Conservation (phyloP, 164 flowering plant species). For the Brasenia schreberi region DNA sequence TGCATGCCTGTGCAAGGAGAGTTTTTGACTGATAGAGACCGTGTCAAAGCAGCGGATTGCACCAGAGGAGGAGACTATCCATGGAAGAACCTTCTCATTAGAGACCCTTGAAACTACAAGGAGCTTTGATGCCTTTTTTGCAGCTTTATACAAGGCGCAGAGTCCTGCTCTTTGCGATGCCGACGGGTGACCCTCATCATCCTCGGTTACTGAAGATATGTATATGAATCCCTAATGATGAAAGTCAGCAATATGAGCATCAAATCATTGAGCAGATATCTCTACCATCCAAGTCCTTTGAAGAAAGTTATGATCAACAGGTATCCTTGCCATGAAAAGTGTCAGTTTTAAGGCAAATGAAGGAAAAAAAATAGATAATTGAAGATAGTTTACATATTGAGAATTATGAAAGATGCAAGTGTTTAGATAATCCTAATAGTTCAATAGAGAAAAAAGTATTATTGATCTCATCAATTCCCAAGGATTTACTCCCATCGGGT, state of each 20-base stretch:
- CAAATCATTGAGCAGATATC: not conserved
- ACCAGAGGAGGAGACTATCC: slow-evolving; percentile 84
- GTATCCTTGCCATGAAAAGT: not conserved
- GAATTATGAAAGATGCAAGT: not conserved
- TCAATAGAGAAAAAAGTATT: too few species aligned
- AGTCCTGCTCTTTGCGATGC: slow-evolving; percentile 74
- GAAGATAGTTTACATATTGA: not conserved
- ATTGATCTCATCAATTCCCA: too few species aligned
- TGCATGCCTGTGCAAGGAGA: slow-evolving; percentile 83
- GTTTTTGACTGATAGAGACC: slow-evolving; percentile 83
- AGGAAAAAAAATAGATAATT: not conserved
- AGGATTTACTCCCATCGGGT: too few species aligned
- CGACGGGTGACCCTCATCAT: slow-evolving; percentile 6
- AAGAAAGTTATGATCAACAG: not conserved
- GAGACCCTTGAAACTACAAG: slow-evolving; percentile 70
- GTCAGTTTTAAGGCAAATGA: too few species aligned
- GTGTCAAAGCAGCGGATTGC: slow-evolving; percentile 86
- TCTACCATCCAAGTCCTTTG: not conserved
- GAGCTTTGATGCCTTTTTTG: slow-evolving; percentile 31
- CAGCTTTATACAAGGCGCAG: slow-evolving; percentile 49
- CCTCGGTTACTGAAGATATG: slow-evolving; percentile 56
- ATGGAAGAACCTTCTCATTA: slow-evolving; percentile 85
- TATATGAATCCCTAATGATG: slow-evolving; percentile 66
- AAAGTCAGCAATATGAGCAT: not conserved
- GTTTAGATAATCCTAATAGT: too few species aligned